A percentile compares a stretch with the other conserved stretches of the same genome.
Conservation (phyloP, 768 basidiomycete genomes). For the Dacryopinax primogenitus region DNA sequence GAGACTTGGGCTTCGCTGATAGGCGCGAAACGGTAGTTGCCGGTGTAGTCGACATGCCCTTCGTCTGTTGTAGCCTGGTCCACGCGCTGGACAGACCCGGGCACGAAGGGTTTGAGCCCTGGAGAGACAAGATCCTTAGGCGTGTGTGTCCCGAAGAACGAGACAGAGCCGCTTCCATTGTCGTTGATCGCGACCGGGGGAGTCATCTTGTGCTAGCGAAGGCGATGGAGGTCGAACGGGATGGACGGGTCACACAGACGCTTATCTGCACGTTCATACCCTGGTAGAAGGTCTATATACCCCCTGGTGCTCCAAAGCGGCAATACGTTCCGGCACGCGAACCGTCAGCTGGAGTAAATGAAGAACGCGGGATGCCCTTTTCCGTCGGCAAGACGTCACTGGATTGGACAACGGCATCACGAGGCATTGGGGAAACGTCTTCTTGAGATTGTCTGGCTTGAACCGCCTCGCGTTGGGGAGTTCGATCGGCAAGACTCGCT, state of each 20-base stretch:
- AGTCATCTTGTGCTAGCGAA: neutral
- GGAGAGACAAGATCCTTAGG: neutral
- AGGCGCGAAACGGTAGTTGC: conserved; percentile 55
- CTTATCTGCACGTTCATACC: neutral
- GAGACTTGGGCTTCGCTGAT: conserved; percentile 66
- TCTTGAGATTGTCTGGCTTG: too few relatives aligned
- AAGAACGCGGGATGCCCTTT: too few relatives aligned
- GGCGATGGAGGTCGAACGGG: neutral
- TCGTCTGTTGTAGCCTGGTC: neutral
- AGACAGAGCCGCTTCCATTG: neutral
- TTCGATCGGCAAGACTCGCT: neutral
- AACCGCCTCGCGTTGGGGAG: neutral
- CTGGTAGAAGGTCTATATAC: neutral
- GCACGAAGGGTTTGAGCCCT: neutral
- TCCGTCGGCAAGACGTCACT: too few relatives aligned
- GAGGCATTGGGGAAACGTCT: too few relatives aligned
- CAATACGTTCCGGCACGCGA: neutral
- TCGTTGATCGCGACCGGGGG: neutral
- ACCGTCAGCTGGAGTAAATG: too few relatives aligned
- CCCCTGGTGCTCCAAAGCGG: neutral
- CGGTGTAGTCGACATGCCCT: conserved; percentile 36
- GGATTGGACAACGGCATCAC: too few relatives aligned
- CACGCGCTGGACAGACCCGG: too few relatives aligned
- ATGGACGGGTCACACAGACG: neutral
- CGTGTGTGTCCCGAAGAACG: neutral